Percentiles rank a stretch among this genome's conserved stretches.
phyloP scores from a whole-genome alignment of 1,284 basidiomycete species.

The Boletus sp. region DNA sequence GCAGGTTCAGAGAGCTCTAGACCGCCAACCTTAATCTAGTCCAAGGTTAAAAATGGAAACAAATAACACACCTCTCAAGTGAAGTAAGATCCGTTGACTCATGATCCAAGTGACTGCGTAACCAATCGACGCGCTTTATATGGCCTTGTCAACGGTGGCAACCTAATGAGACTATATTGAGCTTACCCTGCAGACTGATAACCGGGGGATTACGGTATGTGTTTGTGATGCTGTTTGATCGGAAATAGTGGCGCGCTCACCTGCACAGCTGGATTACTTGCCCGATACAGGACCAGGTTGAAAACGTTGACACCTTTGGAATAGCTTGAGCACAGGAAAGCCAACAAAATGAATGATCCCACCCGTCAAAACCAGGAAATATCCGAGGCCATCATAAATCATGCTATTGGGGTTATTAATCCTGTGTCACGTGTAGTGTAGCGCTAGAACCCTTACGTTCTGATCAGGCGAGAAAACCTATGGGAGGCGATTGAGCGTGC shows the following conservation, averaged over 20 bases:
- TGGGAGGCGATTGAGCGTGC: conserved; percentile 8
- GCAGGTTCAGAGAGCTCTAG: conserved; percentile 28
- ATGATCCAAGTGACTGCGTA: conserved; percentile 39
- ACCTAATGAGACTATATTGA: conserved; percentile 1
- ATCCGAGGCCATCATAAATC: conserved; percentile 35
- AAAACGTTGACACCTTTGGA: conserved; percentile 24
- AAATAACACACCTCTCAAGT: conserved; percentile 26
- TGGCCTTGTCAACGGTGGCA: not conserved
- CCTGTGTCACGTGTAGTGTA: not conserved
- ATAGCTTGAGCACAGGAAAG: conserved; percentile 5
- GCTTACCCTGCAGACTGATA: conserved; percentile 32
- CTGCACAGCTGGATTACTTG: conserved; percentile 22
- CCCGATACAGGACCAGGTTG: conserved; percentile 29
- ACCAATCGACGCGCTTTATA: conserved; percentile 32
- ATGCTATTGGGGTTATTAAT: conserved; percentile 22
- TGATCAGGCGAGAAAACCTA: conserved; percentile 29
- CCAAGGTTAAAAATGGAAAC: not conserved
- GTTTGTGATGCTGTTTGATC: conserved; percentile 6
- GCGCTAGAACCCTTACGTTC: conserved; percentile 24
- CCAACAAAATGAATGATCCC: not conserved
- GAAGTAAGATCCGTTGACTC: conserved; percentile 38
- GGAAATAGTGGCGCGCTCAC: conserved; percentile 16
- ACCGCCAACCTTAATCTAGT: not conserved
- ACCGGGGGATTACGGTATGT: conserved; percentile 7
- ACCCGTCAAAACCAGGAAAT: conserved; percentile 34